Evolutionary conservation across 768 basidiomycete species (phyloP), one percentile per base, ranked within the genome.

Genomic region (Lentinula raphanica): DNA sequence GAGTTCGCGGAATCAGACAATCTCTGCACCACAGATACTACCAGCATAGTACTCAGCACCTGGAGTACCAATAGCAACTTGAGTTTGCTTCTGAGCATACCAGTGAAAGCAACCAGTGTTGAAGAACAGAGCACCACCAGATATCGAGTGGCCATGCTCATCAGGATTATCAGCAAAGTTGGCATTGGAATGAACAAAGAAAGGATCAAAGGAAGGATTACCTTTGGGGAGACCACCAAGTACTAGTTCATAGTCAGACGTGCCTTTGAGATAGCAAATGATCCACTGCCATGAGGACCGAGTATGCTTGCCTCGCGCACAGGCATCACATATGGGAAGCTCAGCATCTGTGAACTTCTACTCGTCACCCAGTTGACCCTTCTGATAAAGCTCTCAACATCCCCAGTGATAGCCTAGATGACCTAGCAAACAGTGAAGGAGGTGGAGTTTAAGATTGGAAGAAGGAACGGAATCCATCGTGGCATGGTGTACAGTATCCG

Each of bases 41-140:
- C 61, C 38, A 6, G 66, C 69, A 36, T 72, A 64, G 59, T 70
- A 72, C 60, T 74, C 71, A 4, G 71, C 67, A 57, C 74, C 68
- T 7, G 70, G 68, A 3, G 63, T 69, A 0, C 69, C 72, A 5
- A 59, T 54, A 0, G 73, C 64, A 19, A 69, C 64, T 3, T 61
- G 58, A 1, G 61, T n/a, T 59, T 74, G 74, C 21, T 64, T 59
- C 49, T 65, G 64, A 12, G 66, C 67, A 1, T 35, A 42, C 72
- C 73, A 75, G 6, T 58, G 51, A 12, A 74, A 61, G 3, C 61
- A 56, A 3, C 60, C 66, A 2, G 65, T 63, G 46, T 45, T 63
- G 32, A 68, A 19, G 12, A 62, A 54, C 54, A 62, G 66, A 12
- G 57, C 54, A 45, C 64, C 60, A 21, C 65, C 66, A 38, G 65